Conservation (phyloP, 139 green algal species). For the Micractinium conductrix region DNA sequence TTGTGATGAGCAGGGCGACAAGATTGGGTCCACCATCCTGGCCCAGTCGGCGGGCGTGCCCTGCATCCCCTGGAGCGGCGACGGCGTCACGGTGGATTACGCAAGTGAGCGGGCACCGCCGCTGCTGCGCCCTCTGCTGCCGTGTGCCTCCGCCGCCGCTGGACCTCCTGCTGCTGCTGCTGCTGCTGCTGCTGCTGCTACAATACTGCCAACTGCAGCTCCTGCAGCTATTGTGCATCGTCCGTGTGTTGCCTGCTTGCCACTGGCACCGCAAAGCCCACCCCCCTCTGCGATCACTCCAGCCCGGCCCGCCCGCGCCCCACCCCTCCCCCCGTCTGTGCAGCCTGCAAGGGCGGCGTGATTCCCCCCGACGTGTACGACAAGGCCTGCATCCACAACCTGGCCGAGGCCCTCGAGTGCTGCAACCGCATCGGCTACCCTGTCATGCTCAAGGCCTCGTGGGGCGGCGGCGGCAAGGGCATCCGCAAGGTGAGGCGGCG, state of each 20-base stretch:
- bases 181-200: too few relatives aligned
- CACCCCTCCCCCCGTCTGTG: not conserved
- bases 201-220: too few relatives aligned
- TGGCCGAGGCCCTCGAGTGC: constrained; percentile 74
- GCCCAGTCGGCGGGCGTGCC: constrained; percentile 85
- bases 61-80: constrained; percentile 93
- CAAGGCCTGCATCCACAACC: constrained; percentile 73
- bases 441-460: constrained; percentile 97
- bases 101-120: constrained; percentile 9
- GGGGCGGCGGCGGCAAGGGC: constrained; percentile 97
- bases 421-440: constrained; percentile 91
- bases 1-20: too few relatives aligned
- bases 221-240: too few relatives aligned
- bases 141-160: too few relatives aligned
- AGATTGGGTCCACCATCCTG: constrained; percentile 94
- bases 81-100: constrained; percentile 73
- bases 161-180: too few relatives aligned
- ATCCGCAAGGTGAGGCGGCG: constrained; percentile 82
- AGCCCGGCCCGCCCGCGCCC: too few relatives aligned
- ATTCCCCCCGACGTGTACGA: constrained; percentile 83
- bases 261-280: too few relatives aligned
- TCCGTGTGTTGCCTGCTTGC: too few relatives aligned
- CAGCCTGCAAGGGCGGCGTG: constrained; percentile 62
- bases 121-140: too few relatives aligned
- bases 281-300: too few relatives aligned